Evolutionary conservation across 2,329 filamentous ascomycete genomes (phyloP), one percentile per base, ranked within the genome.

Genomic region (Diaporthe vaccinii): DNA sequence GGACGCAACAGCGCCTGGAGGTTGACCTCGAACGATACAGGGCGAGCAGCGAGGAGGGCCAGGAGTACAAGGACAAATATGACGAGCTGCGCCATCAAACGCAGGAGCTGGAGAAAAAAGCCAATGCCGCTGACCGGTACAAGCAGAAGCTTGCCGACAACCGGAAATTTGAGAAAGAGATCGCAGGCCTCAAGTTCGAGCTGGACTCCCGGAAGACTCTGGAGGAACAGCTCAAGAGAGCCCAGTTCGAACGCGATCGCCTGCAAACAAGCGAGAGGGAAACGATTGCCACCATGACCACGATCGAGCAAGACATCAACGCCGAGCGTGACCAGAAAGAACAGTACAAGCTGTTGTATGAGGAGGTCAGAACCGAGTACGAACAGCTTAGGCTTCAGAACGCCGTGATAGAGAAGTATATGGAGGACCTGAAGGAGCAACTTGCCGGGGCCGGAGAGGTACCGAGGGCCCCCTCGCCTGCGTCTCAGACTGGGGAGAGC

Each of bases 61-160:
- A 90, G 70, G 84, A 87, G 73, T 84, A 91, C 46, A 86, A 90
- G 71, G 91, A 93, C 80, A 88, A 91, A 80, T 87, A 91, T 36
- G 87, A 89, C 58, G 90, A 91, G 78, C 87, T 92, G 78, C 89
- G 88, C 76, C 88, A 89, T 78, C 88, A 89, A 78, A 90, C 89
- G 71, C 88, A 89, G 75, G 88, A 91, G 75, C 84, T 92, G 17
- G 86, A 88, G 70, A 91, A 91, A 80, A 91, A 91, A 78, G 91
- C 91, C 76, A 93, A 93, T 78, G 90, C 87, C 73, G 89, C 89
- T 10, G 91, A 92, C 73, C 86, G 91, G 74, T 90, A 90, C 80
- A 89, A 90, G 81, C 89, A 91, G 81, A 92, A 93, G 82, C 85
- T 93, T 20, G 89, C 91, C 79, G 86, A 86, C 20, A 87, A 89